These are phyloP conservation scores for Diaporthe eres DNA, from an alignment of 2,329 filamentous ascomycete genomes.

Conservation along the genomic window DNA sequence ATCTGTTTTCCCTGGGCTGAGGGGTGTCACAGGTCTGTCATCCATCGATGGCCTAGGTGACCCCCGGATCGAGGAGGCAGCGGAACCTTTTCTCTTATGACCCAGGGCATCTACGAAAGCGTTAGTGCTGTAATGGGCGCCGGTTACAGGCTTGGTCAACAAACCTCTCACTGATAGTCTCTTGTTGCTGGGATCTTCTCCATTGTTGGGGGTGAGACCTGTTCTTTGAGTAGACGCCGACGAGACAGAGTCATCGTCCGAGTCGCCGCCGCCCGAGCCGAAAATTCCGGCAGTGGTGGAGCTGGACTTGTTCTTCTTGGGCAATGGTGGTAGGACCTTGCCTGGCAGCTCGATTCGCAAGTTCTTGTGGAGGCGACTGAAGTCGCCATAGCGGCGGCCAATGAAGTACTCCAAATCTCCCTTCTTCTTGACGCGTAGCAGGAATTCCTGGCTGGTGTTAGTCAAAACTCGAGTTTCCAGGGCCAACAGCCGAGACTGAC, in stretches of 20 bases:
- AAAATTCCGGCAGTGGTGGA: constrained; percentile 65
- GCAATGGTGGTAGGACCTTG: constrained; percentile 87
- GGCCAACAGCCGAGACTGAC: constrained; percentile 64
- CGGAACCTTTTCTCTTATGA: constrained; percentile 56
- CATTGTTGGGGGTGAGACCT: constrained; percentile 42
- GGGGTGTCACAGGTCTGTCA: constrained; percentile 48
- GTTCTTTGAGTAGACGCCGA: constrained; percentile 80
- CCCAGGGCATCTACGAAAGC: constrained; percentile 43
- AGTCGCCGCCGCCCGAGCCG: constrained; percentile 71
- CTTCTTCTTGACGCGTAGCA: constrained; percentile 86
- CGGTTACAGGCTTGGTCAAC: constrained; percentile 38
- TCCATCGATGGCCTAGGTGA: constrained; percentile 64
- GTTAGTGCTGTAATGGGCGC: not conserved
- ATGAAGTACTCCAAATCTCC: constrained; percentile 84
- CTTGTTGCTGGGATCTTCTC: constrained; percentile 49
- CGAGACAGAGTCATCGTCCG: constrained; percentile 84
- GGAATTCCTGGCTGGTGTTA: constrained; percentile 76
- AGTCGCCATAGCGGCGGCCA: constrained; percentile 90
- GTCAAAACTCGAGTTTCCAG: constrained; percentile 30
- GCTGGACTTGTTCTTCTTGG: constrained; percentile 91
- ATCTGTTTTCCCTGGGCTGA: constrained; percentile 47
- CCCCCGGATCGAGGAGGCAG: constrained; percentile 50
- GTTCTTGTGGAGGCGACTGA: constrained; percentile 82
- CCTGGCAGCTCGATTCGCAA: constrained; percentile 90
- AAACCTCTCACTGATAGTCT: constrained; percentile 60